phyloP scores from a whole-genome alignment of 345 rosid species.

The Eucalyptus globulus region DNA sequence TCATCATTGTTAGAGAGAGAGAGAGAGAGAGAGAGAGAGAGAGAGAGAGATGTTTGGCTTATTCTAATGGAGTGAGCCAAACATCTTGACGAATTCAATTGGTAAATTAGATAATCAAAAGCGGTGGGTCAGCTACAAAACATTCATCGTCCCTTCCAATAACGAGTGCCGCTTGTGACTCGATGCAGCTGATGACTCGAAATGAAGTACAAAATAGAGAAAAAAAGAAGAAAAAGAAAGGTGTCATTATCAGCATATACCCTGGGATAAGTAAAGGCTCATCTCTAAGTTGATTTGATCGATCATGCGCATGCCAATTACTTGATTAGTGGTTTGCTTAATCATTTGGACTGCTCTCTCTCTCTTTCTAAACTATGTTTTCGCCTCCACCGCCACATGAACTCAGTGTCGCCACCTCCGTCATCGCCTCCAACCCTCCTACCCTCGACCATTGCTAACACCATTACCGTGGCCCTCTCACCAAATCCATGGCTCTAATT shows the following conservation, averaged over 20 bases:
- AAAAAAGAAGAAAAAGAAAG: too few relatives aligned
- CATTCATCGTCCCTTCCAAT: too few relatives aligned
- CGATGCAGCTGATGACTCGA: too few relatives aligned
- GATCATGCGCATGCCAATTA: background rate
- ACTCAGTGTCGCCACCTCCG: background rate
- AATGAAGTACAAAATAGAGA: too few relatives aligned
- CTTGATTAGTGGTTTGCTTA: background rate
- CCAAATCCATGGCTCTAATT: background rate
- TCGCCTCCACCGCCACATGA: too few relatives aligned
- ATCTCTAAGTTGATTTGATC: too few relatives aligned
- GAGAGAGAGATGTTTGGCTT: background rate
- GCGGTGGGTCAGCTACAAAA: too few relatives aligned
- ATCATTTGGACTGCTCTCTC: background rate
- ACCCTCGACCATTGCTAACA: background rate
- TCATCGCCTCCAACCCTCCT: background rate
- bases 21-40: background rate
- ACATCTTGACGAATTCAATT: background rate
- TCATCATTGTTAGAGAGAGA: background rate
- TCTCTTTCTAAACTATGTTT: background rate
- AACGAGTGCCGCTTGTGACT: too few relatives aligned
- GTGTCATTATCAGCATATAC: too few relatives aligned
- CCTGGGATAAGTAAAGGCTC: too few relatives aligned
- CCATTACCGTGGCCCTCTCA: background rate
- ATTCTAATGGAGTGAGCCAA: background rate
- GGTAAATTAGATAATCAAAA: background rate